Percentiles rank a stretch among this genome's conserved stretches.
Evolutionary conservation across 306 rosid species (phyloP).

Genomic region (Inga laurina): DNA sequence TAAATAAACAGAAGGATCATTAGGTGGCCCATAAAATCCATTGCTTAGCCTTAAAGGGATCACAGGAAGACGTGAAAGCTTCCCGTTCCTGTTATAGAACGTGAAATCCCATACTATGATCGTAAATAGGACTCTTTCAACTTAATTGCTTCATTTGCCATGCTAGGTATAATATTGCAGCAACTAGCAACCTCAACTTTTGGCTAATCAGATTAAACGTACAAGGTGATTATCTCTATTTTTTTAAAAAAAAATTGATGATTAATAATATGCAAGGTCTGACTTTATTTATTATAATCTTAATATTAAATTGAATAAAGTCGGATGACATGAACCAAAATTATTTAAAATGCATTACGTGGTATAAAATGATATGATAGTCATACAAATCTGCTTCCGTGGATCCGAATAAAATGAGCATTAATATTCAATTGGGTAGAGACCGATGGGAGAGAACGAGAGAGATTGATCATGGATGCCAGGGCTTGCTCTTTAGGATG

Average conservation of each 20-base stretch:
- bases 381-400: not conserved
- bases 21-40: too few relatives aligned
- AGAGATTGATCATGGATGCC: not conserved
- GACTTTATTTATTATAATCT: too few relatives aligned
- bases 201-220: not conserved
- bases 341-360: not conserved
- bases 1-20: too few relatives aligned
- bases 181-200: not conserved
- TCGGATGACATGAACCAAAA: not conserved
- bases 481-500: not conserved
- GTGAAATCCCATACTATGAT: too few relatives aligned
- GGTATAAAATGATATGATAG: not conserved
- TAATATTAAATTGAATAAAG: not conserved
- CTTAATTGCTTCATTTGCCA: too few relatives aligned
- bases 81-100: too few relatives aligned
- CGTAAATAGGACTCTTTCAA: too few relatives aligned
- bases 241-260: too few relatives aligned
- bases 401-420: not conserved
- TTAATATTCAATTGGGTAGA: too few relatives aligned
- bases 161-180: not conserved
- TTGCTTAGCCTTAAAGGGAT: too few relatives aligned
- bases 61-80: too few relatives aligned
- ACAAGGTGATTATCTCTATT: not conserved
- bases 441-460: too few relatives aligned
- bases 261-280: not conserved